Base-by-base conservation (phyloP, 225 moss, liverwort and hornwort genomes). In the Pleurozium schreberi region DNA sequence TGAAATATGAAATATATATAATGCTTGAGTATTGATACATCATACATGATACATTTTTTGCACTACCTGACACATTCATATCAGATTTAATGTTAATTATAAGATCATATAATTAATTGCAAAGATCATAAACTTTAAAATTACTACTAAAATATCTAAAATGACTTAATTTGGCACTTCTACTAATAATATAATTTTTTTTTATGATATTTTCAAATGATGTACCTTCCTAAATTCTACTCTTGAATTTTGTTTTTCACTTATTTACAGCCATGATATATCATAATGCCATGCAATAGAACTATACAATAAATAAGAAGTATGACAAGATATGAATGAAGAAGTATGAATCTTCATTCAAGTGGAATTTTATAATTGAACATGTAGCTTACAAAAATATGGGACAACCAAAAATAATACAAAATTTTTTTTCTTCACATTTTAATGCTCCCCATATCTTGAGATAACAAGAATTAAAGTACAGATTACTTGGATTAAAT, bases 341-440 rank as follows among this genome's bases (percentile, higher is more conserved):
- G 20, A 80, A 0, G 12, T 19, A 18, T 19, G 0, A 8, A 42
- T 28, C 16, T 2, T 78, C 0, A 0, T 40, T 42, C 0, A 55
- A 0, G 18, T 40, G 28, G 28, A 18, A 27, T 18, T 5, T 61
- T 30, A 21, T 9, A 30, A 47, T 9, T 34, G 18, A 82, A 11
- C 10, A 34, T 47, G 17, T 8, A 38, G 3, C 5, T 83, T 47
- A 25, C 2, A 49, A 34, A 11, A 2, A 82, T 60, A 47, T 63
- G 1, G 6, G 4, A 36, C 49, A 36, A 25, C 1, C 17, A 26
- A 11, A 11, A 3, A 49, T 3, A 47, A 25, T 25, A 10, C 43
- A 4, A 5, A 28, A 61, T 14, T 14, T 0, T 26, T 34, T 36
- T 17, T 25, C 8, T 49, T 11, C 1, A 11, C 3, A 36, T 12